Base-by-base conservation (phyloP, 768 basidiomycete genomes). In the Gloeopeniophorella convolvens region DNA sequence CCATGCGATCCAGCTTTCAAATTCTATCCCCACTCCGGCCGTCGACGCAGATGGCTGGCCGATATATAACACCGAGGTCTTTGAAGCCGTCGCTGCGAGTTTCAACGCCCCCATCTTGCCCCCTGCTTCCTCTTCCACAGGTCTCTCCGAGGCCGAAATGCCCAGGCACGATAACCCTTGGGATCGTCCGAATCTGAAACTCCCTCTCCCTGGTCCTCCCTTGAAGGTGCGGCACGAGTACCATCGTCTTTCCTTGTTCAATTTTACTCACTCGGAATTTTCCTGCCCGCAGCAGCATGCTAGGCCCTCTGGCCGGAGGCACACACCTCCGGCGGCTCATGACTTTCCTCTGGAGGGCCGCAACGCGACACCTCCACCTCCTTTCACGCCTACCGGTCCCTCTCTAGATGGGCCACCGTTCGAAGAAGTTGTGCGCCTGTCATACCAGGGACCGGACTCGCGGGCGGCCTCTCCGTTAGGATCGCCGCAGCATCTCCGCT, bases 371-470 rank as follows among this genome's bases (percentile, higher is more conserved):
- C 67, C 64, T 28, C 74, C 74, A 1, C 75, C 74, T 0, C 68
- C 70, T 7, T 75, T 72, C 56, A 59, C 65, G 12, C 47, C 66
- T 1, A 60, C 65, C 10, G 72, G 65, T 1, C 66, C 70, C 5
- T 65, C 65, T 21, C 57, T 66, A 0, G 70, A 74, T 51, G 74
- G 72, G 0, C 67, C 66, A 0, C 60, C 67, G 10, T 71, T 70
- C 43, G 63, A 65, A 21, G 62, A 61, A 24, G 57, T 65, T 47
- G 60, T 63, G 13, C 18, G 23, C 1, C 23, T 60, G 39, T 53
- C 54, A 1, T 65, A 63, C 42, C 32, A 37, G 28, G 55, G 52
- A 11, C 45, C 23, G 42, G 46, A 60, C 50, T 63, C 68, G 0
- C 45, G 43, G 20, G 41, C 60, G 1, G 21, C 57, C 13, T 48